phyloP scores from a whole-genome alignment of 1,284 basidiomycete species.

The Tranzscheliella williamsii region DNA sequence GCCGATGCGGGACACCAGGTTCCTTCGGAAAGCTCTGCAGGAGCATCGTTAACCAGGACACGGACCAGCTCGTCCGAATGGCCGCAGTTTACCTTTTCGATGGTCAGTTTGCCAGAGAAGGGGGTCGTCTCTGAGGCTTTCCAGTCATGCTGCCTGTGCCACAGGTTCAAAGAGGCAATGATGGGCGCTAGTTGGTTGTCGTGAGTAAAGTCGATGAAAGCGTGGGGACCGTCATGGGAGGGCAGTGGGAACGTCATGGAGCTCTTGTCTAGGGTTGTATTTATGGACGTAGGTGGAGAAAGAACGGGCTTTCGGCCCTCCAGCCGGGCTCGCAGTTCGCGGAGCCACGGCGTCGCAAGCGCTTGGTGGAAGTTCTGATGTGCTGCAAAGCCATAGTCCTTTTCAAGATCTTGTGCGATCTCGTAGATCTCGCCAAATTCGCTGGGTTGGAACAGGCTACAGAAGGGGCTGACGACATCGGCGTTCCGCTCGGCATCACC shows the following conservation, averaged over 20 bases:
- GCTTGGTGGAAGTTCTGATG: slow-evolving; percentile 20
- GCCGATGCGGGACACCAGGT: slow-evolving; percentile 6
- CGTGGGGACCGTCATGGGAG: slow-evolving; percentile 3
- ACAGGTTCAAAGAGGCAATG: slow-evolving; percentile 17
- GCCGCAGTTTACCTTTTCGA: slow-evolving; percentile 20
- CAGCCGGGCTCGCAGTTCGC: slow-evolving; percentile 20
- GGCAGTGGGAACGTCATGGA: slow-evolving; percentile 16
- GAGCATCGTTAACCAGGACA: slow-evolving; percentile 21
- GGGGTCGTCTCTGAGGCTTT: slow-evolving; percentile 22
- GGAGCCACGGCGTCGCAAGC: slow-evolving; percentile 27
- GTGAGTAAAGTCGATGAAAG: slow-evolving; percentile 35
- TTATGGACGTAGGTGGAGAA: slow-evolving; percentile 31
- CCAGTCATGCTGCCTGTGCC: slow-evolving; percentile 13
- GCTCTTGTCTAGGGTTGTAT: slow-evolving; percentile 23
- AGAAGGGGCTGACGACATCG: slow-evolving; percentile 18
- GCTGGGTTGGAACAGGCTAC: slow-evolving; percentile 11
- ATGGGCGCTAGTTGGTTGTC: slow-evolving; percentile 41
- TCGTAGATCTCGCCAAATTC: slow-evolving; percentile 27
- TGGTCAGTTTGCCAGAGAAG: slow-evolving; percentile 22
- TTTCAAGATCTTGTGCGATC: slow-evolving; percentile 18
- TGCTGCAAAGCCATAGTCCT: slow-evolving; percentile 22
- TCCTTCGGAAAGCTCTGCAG: slow-evolving; percentile 2
- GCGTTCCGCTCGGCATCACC: slow-evolving; percentile 9
- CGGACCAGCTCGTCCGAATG: slow-evolving; percentile 8
- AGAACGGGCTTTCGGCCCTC: slow-evolving; percentile 14